These are phyloP conservation scores for Phytophthora citricola DNA, from an alignment of 352 stramenopile genomes.

Conservation along the genomic window DNA sequence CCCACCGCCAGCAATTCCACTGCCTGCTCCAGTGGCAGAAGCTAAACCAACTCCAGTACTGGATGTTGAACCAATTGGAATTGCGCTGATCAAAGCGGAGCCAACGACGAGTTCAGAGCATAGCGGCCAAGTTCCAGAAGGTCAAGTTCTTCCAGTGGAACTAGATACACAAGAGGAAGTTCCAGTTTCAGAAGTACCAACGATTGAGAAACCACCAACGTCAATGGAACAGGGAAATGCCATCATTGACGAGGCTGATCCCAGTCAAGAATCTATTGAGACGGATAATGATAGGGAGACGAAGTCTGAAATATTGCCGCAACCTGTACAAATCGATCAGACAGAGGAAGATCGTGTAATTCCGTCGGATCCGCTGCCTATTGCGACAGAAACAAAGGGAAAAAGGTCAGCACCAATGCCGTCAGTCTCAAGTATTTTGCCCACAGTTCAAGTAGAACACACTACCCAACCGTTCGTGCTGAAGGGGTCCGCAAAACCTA, in stretches of 20 bases:
- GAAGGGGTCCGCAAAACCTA: constrained; percentile 4
- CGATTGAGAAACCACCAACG: background rate
- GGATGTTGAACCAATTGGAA: too few relatives aligned
- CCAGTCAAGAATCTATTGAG: background rate
- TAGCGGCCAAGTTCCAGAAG: background rate
- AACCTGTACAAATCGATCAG: background rate
- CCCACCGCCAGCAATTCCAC: constrained; percentile 1
- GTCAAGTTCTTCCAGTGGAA: background rate
- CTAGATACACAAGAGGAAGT: background rate
- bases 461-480: constrained; percentile 19
- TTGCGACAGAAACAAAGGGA: too few relatives aligned
- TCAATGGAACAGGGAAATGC: background rate
- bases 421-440: constrained; percentile 29
- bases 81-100: background rate
- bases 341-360: background rate
- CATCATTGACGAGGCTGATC: background rate
- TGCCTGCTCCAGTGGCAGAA: constrained; percentile 3
- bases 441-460: constrained; percentile 28
- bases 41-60: background rate
- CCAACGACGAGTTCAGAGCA: background rate
- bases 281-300: background rate
- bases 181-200: background rate
- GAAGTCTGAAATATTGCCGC: background rate
- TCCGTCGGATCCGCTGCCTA: background rate
- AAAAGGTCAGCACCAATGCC: background rate